phyloP scores from a whole-genome alignment of 2,329 filamentous ascomycete genomes.

The Coniochaeta sp. region DNA sequence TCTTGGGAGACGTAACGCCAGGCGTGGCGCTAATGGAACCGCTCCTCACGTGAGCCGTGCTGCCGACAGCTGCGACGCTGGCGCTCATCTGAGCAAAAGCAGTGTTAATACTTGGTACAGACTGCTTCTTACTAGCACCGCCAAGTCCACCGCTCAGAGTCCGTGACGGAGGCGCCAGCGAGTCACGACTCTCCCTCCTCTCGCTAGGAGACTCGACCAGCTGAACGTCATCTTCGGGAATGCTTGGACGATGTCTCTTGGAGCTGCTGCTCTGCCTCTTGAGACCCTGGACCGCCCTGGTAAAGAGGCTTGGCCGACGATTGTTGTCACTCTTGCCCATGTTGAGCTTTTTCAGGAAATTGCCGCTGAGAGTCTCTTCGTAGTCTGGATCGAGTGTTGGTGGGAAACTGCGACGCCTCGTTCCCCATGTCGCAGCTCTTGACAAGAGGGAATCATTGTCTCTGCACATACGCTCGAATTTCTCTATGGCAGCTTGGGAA shows the following conservation, averaged over 20 bases:
- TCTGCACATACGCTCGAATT: constrained; percentile 41
- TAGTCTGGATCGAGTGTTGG: constrained; percentile 35
- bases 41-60: constrained; percentile 43
- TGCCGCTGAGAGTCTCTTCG: constrained; percentile 52
- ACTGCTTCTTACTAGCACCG: constrained; percentile 32
- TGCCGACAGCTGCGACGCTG: constrained; percentile 46
- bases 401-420: constrained; percentile 56
- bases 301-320: constrained; percentile 46
- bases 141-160: constrained; percentile 36
- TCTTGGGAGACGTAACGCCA: constrained; percentile 46
- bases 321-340: constrained; percentile 37
- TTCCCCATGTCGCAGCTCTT: constrained; percentile 62
- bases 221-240: constrained; percentile 5
- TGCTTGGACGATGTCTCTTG: constrained; percentile 38
- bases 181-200: constrained; percentile 34
- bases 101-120: constrained; percentile 50
- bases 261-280: constrained; percentile 38
- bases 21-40: constrained; percentile 50
- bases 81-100: constrained; percentile 48
- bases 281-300: constrained; percentile 41
- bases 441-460: constrained; percentile 52
- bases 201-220: constrained; percentile 19
- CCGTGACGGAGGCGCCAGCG: constrained; percentile 42
- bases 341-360: constrained; percentile 55
- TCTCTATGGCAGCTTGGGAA: constrained; percentile 45